Conservation (phyloP, 805 yeast species). For the Metschnikowia kunwiensis region DNA sequence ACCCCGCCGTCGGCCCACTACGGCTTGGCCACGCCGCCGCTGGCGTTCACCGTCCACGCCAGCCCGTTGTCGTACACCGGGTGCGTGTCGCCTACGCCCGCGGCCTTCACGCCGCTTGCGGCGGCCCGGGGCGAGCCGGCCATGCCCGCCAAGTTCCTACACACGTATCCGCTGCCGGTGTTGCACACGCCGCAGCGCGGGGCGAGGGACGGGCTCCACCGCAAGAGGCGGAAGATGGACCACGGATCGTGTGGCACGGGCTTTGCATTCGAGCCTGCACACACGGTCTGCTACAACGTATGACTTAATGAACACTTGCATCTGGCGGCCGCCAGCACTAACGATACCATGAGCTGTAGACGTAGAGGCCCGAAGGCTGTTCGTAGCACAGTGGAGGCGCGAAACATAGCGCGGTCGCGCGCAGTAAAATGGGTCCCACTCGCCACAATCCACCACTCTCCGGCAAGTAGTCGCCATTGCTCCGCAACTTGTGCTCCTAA, state of each 20-base stretch:
- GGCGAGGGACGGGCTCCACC: constrained; percentile 1
- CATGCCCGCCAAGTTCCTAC: constrained; percentile 4
- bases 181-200: constrained; percentile 6
- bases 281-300: constrained; percentile 5
- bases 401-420: no score
- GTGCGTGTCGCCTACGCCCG: constrained; percentile 8
- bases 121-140: constrained; percentile 3
- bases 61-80: constrained; percentile 11
- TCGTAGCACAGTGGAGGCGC: no score
- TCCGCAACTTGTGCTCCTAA: no score
- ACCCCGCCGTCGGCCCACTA: constrained; percentile 1
- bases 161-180: constrained; percentile 11
- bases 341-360: background rate
- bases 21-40: constrained; percentile 14
- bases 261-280: constrained; percentile 9
- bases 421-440: no score
- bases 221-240: constrained; percentile 4
- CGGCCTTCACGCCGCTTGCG: constrained; percentile 11
- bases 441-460: no score
- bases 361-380: no score
- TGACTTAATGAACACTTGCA: constrained; percentile 11
- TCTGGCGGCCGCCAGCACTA: constrained; percentile 9
- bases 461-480: no score
- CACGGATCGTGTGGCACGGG: constrained; percentile 6
- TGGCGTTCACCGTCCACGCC: constrained; percentile 10